Base-by-base conservation (phyloP, 306 rosid species). In the Styphnolobium japonicum region DNA sequence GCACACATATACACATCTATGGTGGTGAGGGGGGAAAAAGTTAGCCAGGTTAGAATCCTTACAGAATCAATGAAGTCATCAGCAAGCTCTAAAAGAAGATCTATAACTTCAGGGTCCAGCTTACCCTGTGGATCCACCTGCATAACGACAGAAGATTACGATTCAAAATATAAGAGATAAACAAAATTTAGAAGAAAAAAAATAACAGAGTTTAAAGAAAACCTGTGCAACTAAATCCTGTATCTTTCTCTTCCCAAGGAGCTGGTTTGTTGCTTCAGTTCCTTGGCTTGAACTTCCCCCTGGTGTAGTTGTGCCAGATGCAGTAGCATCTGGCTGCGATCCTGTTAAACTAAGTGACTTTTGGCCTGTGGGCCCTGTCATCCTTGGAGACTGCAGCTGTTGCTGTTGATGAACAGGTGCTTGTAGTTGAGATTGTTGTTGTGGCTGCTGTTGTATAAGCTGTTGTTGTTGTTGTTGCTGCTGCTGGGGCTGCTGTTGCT, bases 261-360 rank as follows among this genome's bases (percentile, higher is more conserved):
- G 92, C 85, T 96, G 99, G 85, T 93, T 96, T 63, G 99, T 93
- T 16, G 97, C 92, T 85, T 96, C 98, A 6, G 96, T 95, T 84
- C 99, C 99, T 89, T 93, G 99, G 85, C 99, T 96, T 55, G 99
- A 96, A 83, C 99, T 96, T 68, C 99, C 99, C 67, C 99, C 99
- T 7, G 98, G 98, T 29, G 99, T 95, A 31, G 98, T 95, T 85
- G 94, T 67, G 27, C 99, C 97, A 80, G 99, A 95, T 68, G 89
- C 98, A 78, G 99, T 90, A 76, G 97, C 97, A 84, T 93, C 98
- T 10, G 99, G 99, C 80, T 95, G 99, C 3, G 99, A 96, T 80
- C 99, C 99, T 75, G 99, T 93, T 71, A 93, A 85, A 82, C 99
- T 96, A 31, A 95, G 89, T 85, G 99, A 80, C 81, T 96, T 96